phyloP scores from a whole-genome alignment of 2,329 filamentous ascomycete species.

The Calonectria fujianensis region DNA sequence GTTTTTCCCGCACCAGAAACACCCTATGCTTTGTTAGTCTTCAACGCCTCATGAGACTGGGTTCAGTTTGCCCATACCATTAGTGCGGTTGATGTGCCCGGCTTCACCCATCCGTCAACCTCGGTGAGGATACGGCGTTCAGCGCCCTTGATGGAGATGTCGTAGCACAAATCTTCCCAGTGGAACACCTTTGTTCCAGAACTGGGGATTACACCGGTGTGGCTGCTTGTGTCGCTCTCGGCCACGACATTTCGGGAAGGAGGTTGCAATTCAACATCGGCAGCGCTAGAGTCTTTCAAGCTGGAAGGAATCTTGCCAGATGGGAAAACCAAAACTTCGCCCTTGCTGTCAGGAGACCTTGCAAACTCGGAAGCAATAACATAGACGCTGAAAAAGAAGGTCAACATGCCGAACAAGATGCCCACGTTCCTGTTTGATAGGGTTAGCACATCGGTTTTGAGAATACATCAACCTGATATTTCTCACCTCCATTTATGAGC shows the following conservation, averaged over 20 bases:
- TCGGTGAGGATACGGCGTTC: slow-evolving; percentile 85
- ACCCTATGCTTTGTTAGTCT: slow-evolving; percentile 65
- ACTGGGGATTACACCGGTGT: background rate
- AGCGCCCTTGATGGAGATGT: slow-evolving; percentile 85
- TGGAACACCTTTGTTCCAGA: slow-evolving; percentile 71
- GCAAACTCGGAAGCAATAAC: slow-evolving; percentile 79
- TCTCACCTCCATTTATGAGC: slow-evolving; percentile 74
- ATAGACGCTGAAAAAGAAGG: slow-evolving; percentile 77
- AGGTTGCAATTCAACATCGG: background rate
- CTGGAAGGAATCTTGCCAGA: slow-evolving; percentile 51
- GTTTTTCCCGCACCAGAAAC: slow-evolving; percentile 95
- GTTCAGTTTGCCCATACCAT: slow-evolving; percentile 74
- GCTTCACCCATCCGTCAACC: slow-evolving; percentile 95
- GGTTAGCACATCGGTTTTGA: background rate
- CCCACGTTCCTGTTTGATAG: slow-evolving; percentile 74
- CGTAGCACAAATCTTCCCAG: slow-evolving; percentile 85
- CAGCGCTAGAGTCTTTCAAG: background rate
- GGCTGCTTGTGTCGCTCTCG: background rate
- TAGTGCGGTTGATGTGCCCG: slow-evolving; percentile 89
- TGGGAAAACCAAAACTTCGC: slow-evolving; percentile 85
- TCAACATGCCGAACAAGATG: slow-evolving; percentile 79
- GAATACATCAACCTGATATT: rapidly evolving
- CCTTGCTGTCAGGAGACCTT: slow-evolving; percentile 81
- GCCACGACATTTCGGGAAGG: background rate
- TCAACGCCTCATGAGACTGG: too few relatives aligned